These are phyloP conservation scores for Daldinia concentrica DNA, from an alignment of 495 filamentous ascomycete species.

Conservation along the genomic window DNA sequence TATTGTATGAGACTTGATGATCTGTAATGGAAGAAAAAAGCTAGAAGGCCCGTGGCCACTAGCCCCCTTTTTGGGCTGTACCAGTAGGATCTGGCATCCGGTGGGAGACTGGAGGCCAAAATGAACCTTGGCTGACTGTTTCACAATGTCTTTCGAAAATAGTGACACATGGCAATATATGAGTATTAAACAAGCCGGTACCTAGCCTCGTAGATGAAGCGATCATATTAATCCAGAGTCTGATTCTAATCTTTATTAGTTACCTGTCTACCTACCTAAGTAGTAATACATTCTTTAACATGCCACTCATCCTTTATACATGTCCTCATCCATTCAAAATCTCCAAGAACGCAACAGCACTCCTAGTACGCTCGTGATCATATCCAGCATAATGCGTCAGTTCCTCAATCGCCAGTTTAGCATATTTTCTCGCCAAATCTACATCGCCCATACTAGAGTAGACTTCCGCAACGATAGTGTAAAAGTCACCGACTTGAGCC, in stretches of 20 bases:
- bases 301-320: not conserved
- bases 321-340: not conserved
- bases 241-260: not conserved
- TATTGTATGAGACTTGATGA: not conserved
- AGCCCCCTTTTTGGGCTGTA: not conserved
- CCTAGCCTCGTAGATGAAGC: not conserved
- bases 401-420: conserved; percentile 38
- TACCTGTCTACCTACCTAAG: not conserved
- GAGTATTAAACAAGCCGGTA: not conserved
- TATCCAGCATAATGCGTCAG: conserved; percentile 40
- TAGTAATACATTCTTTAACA: not conserved
- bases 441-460: conserved; percentile 38
- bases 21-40: not conserved
- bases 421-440: conserved; percentile 40
- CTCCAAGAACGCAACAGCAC: conserved; percentile 25
- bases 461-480: conserved; percentile 46
- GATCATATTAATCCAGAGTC: not conserved
- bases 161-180: not conserved
- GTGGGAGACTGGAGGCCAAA: not conserved
- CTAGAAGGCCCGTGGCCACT: not conserved
- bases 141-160: not conserved
- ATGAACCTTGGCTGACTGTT: not conserved
- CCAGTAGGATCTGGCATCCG: not conserved
- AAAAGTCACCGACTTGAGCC: conserved; percentile 48
- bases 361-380: conserved; percentile 36